Conservation (phyloP, 352 stramenopile species). For the Peronospora tabacina region DNA sequence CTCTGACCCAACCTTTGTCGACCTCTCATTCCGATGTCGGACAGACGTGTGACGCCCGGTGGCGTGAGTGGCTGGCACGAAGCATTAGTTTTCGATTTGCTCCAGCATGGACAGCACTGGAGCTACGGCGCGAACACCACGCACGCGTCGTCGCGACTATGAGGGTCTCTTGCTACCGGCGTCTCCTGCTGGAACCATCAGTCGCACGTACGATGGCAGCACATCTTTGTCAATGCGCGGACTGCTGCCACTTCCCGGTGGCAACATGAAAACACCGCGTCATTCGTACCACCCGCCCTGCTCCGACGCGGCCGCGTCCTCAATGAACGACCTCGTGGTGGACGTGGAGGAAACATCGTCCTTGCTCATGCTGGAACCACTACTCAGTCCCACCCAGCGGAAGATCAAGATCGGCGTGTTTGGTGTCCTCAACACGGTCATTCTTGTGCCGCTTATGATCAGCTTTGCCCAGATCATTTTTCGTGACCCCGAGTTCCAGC, state of each 20-base stretch:
- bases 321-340: conserved; percentile 27
- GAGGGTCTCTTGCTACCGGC: conserved; percentile 11
- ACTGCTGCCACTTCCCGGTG: conserved; percentile 1
- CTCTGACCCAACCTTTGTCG: too few species aligned
- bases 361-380: conserved; percentile 12
- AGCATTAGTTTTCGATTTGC: background rate
- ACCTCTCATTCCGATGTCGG: background rate
- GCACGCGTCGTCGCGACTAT: conserved; percentile 30
- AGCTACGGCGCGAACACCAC: conserved; percentile 63
- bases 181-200: conserved; percentile 22
- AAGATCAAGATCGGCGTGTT: conserved; percentile 73
- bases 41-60: background rate
- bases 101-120: conserved; percentile 69
- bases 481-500: conserved; percentile 85
- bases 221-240: conserved; percentile 18
- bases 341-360: conserved; percentile 21
- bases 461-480: conserved; percentile 97
- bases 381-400: conserved; percentile 20
- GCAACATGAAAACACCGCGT: conserved; percentile 39
- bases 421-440: conserved; percentile 91
- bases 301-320: conserved; percentile 4
- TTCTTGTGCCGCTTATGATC: conserved; percentile 84
- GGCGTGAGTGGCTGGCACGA: background rate
- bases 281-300: conserved; percentile 44
- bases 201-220: conserved; percentile 34